These are phyloP conservation scores for Neospora caninum DNA, from an alignment of 169 alveolate species.

Conservation along the genomic window DNA sequence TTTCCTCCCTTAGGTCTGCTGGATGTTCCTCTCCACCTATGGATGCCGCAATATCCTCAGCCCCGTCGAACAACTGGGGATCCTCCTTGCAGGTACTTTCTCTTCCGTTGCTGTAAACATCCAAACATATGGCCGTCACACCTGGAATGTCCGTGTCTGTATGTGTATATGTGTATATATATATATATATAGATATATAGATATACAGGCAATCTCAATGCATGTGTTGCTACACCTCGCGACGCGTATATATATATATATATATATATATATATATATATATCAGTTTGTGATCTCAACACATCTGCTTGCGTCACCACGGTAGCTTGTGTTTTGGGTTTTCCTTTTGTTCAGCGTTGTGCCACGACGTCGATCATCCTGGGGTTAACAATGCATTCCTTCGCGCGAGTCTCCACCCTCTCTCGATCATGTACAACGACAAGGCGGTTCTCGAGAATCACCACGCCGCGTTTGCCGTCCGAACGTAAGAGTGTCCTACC, in stretches of 20 bases:
- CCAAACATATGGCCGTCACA: neutral
- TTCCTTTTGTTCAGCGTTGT: slow-evolving; percentile 75
- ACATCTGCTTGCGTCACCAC: neutral
- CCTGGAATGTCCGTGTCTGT: neutral
- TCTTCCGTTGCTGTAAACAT: neutral
- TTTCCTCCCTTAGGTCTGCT: slow-evolving; percentile 62
- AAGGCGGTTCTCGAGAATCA: slow-evolving; percentile 82
- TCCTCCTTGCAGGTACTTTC: slow-evolving; percentile 62
- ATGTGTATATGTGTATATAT: neutral
- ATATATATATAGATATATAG: neutral
- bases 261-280: neutral
- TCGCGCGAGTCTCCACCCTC: slow-evolving; percentile 69
- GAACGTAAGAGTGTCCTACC: slow-evolving; percentile 47
- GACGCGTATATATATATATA: neutral
- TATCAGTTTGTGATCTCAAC: neutral
- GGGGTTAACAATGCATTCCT: slow-evolving; percentile 82
- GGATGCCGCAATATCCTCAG: slow-evolving; percentile 57
- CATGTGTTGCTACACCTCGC: too few relatives aligned
- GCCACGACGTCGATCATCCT: slow-evolving; percentile 87
- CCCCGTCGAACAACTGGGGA: slow-evolving; percentile 62
- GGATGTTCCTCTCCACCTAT: slow-evolving; percentile 64
- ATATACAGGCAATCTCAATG: neutral
- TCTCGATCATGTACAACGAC: slow-evolving; percentile 82
- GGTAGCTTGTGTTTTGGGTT: neutral
- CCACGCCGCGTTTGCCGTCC: slow-evolving; percentile 77